Percentiles rank a stretch among this genome's conserved stretches.
These are phyloP conservation scores for Quercus rubra DNA, from an alignment of 306 rosid species.

Conservation along the genomic window DNA sequence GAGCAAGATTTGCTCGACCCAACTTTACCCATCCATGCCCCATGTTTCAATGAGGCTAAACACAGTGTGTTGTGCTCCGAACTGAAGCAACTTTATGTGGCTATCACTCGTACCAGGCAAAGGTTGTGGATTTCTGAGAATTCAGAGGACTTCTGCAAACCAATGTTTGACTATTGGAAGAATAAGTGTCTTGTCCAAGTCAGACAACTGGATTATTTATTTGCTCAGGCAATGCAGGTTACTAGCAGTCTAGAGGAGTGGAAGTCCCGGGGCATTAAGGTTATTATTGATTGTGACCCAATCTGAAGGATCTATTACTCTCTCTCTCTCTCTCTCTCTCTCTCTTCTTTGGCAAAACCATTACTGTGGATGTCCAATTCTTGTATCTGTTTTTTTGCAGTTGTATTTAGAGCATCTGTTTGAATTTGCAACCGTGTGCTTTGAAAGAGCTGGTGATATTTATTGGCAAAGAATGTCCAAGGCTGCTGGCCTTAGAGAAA, in stretches of 20 bases:
- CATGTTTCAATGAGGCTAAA: slow-evolving; percentile 46
- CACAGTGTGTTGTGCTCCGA: slow-evolving; percentile 68
- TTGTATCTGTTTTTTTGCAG: slow-evolving; percentile 28
- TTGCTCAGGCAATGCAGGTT: slow-evolving; percentile 72
- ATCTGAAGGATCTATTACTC: not conserved
- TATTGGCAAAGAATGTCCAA: slow-evolving; percentile 74
- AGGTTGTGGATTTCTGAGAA: slow-evolving; percentile 74
- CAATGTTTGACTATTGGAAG: slow-evolving; percentile 73
- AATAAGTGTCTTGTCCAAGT: slow-evolving; percentile 59
- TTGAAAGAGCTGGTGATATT: slow-evolving; percentile 67
- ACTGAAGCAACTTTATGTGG: slow-evolving; percentile 67
- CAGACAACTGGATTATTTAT: slow-evolving; percentile 51
- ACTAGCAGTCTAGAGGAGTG: slow-evolving; percentile 75
- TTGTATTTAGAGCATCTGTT: slow-evolving; percentile 52
- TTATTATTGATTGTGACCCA: not conserved
- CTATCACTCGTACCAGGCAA: slow-evolving; percentile 72
- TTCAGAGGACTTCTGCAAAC: slow-evolving; percentile 28
- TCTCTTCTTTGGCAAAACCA: not conserved
- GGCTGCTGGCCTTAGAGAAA: slow-evolving; percentile 62
- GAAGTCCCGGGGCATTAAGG: slow-evolving; percentile 75
- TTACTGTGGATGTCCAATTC: not conserved
- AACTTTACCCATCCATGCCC: not conserved
- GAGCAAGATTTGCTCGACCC: slow-evolving; percentile 53
- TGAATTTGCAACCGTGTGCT: slow-evolving; percentile 75
- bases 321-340: not conserved